Conservation (phyloP, 2,329 filamentous ascomycete genomes). For the Chlorencoelia australis region DNA sequence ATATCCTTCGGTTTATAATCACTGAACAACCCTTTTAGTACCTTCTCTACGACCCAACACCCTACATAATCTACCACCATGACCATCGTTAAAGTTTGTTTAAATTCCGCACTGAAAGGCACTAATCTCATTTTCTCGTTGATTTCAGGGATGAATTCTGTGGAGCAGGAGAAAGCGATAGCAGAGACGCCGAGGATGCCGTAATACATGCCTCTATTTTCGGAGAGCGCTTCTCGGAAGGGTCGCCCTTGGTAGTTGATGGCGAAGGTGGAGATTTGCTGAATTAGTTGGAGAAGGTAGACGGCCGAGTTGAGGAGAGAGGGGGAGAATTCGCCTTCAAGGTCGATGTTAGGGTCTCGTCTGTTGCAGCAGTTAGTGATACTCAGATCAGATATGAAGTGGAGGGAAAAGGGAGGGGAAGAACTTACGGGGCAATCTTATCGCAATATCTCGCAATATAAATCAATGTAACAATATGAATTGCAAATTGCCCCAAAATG, state of each 20-base stretch:
- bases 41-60: conserved; percentile 81
- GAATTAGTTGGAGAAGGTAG: conserved; percentile 93
- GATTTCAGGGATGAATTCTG: conserved; percentile 90
- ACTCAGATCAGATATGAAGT: background rate
- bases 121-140: conserved; percentile 91
- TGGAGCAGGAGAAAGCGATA: conserved; percentile 88
- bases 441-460: conserved; percentile 90
- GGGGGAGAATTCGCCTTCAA: conserved; percentile 89
- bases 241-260: conserved; percentile 99
- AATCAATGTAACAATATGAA: conserved; percentile 88
- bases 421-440: conserved; percentile 67
- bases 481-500: conserved; percentile 91
- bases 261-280: conserved; percentile 97
- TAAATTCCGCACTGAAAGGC: conserved; percentile 82
- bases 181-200: conserved; percentile 82
- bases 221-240: conserved; percentile 85
- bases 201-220: conserved; percentile 95
- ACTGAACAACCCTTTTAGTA: conserved; percentile 75
- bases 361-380: conserved; percentile 28
- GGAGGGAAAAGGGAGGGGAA: background rate
- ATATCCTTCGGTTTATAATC: conserved; percentile 94
- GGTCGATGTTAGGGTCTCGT: conserved; percentile 58
- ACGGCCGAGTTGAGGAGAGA: conserved; percentile 94
- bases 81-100: conserved; percentile 67
- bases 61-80: conserved; percentile 84